Base-by-base conservation (phyloP, 257 asterid species). In the Plantago elongata region DNA sequence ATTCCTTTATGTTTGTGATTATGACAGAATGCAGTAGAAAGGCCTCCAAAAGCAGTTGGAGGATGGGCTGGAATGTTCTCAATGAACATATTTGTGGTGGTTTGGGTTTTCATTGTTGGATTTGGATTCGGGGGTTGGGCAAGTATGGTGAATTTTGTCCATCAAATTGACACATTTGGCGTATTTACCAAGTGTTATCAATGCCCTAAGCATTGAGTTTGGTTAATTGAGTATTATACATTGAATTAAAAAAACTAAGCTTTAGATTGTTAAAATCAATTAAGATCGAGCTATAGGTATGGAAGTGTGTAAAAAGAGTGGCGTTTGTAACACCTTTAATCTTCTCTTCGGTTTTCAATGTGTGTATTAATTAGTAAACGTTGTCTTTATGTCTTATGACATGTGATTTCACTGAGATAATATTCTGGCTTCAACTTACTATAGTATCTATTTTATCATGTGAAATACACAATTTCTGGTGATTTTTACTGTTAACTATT, bases 61-160 rank as follows among this genome's bases (percentile, higher is more conserved):
- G 81, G 96, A 3, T 88, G 96, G 96, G 77, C 61, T 29, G 96
- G 94, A 0, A 58, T 78, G 66, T 88, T 77, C 74, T 71, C 78
- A 1, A 51, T 81, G 74, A 88, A 88, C 74, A 62, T 88, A 49
- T 88, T 84, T 70, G 89, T 88, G 63, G 96, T 88, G 77, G 81
- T 45, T 16, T 88, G 96, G 96, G 94, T 88, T 62, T 77, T 88
- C 45, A 68, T 88, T 1, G 77, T 88, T 62, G 96, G 96, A 2
- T 88, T 88, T 64, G 96, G 91, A 68, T 84, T 84, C 70, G 95
- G 95, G 69, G 95, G 95, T 56, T 87, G 95, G 95, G 95, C 95
- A 34, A 87, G 95, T 73, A 72, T 84, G 84, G 45, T 80, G 72
- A 87, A 87, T 71, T 87, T 87, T 65, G 45, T 87, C 45, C 93